Evolutionary conservation across 495 filamentous ascomycete genomes (phyloP).

Genomic region (Friedmanniomyces simplex): DNA sequence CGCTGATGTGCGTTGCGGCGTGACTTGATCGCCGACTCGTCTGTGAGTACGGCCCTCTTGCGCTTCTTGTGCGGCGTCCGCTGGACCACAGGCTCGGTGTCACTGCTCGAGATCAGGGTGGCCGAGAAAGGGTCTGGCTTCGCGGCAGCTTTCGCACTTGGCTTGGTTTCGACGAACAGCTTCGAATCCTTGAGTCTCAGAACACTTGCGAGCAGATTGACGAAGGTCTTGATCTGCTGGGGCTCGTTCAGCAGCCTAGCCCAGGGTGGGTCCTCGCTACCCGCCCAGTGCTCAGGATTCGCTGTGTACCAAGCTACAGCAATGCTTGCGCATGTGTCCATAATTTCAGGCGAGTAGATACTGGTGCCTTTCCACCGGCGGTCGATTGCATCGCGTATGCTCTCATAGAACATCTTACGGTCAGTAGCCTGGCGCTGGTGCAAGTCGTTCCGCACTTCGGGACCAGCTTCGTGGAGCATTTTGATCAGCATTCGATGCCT

Average conservation of each 20-base stretch:
- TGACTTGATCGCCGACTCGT: neutral
- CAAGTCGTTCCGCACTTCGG: neutral
- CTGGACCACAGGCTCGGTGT: neutral
- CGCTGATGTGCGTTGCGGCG: neutral
- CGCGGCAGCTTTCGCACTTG: neutral
- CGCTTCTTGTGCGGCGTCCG: constrained; percentile 1
- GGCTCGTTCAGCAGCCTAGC: neutral
- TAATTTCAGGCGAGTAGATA: neutral
- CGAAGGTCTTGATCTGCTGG: neutral
- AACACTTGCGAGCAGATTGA: neutral
- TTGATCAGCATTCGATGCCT: constrained; percentile 28
- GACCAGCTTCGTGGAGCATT: constrained; percentile 12
- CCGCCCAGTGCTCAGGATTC: neutral
- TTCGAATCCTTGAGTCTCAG: neutral
- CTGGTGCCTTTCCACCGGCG: neutral
- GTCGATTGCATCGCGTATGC: neutral
- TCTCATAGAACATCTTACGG: neutral
- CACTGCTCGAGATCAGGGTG: neutral
- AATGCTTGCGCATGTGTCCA: neutral
- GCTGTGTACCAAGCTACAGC: neutral
- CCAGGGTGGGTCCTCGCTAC: neutral
- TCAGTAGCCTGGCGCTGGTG: neutral
- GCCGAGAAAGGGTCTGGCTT: neutral
- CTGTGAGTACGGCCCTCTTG: neutral
- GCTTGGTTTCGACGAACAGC: neutral